Evolutionary conservation across 1,284 basidiomycete species (phyloP).

Genomic region (Cryptococcus neoformans): DNA sequence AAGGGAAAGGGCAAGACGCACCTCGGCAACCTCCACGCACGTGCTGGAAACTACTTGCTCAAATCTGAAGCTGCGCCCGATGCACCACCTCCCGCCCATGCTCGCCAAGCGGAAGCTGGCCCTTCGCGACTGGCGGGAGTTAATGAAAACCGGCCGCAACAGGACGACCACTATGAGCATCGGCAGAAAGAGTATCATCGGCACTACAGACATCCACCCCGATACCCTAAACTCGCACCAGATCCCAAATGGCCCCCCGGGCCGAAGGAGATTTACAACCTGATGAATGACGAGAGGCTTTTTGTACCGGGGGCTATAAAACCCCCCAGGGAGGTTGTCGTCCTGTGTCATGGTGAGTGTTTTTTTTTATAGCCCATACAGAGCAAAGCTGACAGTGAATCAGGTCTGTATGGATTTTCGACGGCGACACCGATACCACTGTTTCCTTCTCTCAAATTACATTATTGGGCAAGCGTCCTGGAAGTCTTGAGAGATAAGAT

Average conservation of each 20-base stretch:
- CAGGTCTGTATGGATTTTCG: constrained; percentile 91
- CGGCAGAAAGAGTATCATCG: neutral
- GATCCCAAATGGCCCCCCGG: constrained; percentile 31
- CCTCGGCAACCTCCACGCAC: neutral
- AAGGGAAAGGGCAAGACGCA: constrained; percentile 21
- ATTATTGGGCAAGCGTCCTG: constrained; percentile 93
- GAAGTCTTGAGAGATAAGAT: constrained; percentile 76
- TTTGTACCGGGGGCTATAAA: constrained; percentile 63
- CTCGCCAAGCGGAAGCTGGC: too few species aligned
- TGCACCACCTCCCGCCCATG: too few species aligned
- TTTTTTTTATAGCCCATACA: neutral
- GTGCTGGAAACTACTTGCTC: neutral
- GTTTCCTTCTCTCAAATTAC: constrained; percentile 63
- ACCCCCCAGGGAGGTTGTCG: constrained; percentile 81
- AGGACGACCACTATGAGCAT: too few species aligned
- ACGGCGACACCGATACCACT: constrained; percentile 70
- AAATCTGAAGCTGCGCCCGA: too few species aligned
- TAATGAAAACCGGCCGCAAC: too few species aligned
- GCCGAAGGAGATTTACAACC: constrained; percentile 59
- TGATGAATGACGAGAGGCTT: constrained; percentile 68
- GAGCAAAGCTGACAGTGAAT: neutral
- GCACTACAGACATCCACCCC: neutral
- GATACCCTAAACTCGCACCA: constrained; percentile 18
- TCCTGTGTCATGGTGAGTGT: constrained; percentile 84
- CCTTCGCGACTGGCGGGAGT: too few species aligned